Evolutionary conservation across 2,329 filamentous ascomycete species (phyloP).

Genomic region (Ceratocystis colombiana): DNA sequence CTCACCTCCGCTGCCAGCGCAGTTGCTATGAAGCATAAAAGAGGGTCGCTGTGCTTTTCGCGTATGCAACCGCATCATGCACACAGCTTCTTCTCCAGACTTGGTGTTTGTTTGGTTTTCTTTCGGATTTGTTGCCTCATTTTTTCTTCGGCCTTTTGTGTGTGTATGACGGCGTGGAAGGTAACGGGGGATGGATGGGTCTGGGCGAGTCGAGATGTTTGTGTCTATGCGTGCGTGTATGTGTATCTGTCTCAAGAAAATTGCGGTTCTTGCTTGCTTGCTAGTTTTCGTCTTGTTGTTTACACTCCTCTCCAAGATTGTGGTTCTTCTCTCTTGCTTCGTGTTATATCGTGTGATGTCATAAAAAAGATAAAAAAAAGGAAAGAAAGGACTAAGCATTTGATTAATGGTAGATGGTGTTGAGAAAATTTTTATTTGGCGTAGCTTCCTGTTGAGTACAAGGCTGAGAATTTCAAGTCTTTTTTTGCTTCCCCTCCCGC

Average conservation of each 20-base stretch:
- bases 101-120: neutral
- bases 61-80: constrained; percentile 10
- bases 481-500: neutral
- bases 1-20: neutral
- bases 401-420: neutral
- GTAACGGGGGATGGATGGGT: neutral
- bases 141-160: neutral
- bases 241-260: neutral
- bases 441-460: neutral
- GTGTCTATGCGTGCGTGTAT: neutral
- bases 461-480: neutral
- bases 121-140: neutral
- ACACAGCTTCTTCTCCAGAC: neutral
- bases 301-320: neutral
- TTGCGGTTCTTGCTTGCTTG: neutral
- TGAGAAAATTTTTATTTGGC: neutral
- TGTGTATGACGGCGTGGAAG: neutral
- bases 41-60: constrained; percentile 6
- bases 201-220: neutral
- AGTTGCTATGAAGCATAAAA: constrained; percentile 5
- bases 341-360: neutral
- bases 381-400: too few species aligned
- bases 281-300: neutral
- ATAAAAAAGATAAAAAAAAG: too few species aligned
- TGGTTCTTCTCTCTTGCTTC: neutral